A percentile compares a stretch with the other conserved stretches of the same genome.
These are phyloP conservation scores for Malus domestica DNA, from an alignment of 306 rosid species.

Conservation along the genomic window DNA sequence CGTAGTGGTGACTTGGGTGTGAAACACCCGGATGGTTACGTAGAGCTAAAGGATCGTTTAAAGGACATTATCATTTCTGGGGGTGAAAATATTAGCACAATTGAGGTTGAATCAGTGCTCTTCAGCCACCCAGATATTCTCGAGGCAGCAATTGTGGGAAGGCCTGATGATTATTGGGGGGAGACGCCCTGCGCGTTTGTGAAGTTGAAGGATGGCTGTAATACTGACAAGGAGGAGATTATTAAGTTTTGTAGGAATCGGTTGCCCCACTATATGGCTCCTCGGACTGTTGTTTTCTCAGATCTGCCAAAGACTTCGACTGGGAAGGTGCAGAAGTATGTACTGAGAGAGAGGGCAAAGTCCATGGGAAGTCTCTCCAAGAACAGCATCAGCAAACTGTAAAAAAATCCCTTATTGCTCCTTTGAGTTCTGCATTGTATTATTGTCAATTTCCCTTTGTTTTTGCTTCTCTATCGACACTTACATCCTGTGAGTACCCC, in stretches of 20 bases:
- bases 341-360: conserved; percentile 57
- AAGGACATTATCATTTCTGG: conserved; percentile 89
- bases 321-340: conserved; percentile 71
- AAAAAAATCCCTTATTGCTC: background rate
- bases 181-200: conserved; percentile 91
- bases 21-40: conserved; percentile 67
- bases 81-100: conserved; percentile 85
- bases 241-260: conserved; percentile 44
- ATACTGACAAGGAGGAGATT: conserved; percentile 44
- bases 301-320: conserved; percentile 86
- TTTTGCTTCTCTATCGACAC: background rate
- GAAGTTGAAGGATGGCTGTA: conserved; percentile 57
- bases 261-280: conserved; percentile 77
- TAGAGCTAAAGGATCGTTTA: conserved; percentile 73
- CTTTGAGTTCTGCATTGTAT: background rate
- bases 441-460: background rate
- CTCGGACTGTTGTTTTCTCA: conserved; percentile 53
- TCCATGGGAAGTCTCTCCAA: conserved; percentile 65
- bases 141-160: conserved; percentile 77
- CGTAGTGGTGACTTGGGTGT: conserved; percentile 81
- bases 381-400: conserved; percentile 44
- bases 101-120: conserved; percentile 74
- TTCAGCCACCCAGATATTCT: conserved; percentile 62
- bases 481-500: background rate
- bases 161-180: conserved; percentile 82